Evolutionary conservation across 169 alveolate genomes (phyloP).

Genomic region (Plasmodium yoelii): DNA sequence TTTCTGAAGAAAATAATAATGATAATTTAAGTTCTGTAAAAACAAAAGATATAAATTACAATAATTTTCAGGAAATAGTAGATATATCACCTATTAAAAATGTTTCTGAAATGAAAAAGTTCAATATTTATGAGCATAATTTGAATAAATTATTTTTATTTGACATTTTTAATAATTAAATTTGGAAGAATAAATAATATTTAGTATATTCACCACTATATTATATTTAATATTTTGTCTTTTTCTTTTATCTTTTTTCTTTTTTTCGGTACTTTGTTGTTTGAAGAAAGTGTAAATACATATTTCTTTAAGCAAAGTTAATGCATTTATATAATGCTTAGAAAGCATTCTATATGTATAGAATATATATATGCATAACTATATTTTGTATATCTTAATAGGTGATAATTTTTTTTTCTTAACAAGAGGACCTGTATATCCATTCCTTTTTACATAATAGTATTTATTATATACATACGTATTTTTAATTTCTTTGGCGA

Average conservation of each 20-base stretch:
- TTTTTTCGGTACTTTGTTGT: slow-evolving; percentile 20
- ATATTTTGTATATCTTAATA: not conserved
- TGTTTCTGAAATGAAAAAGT: slow-evolving; percentile 61
- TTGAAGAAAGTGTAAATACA: slow-evolving; percentile 8
- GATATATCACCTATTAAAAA: slow-evolving; percentile 46
- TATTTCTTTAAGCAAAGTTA: slow-evolving; percentile 17
- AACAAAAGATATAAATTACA: slow-evolving; percentile 20
- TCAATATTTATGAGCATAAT: slow-evolving; percentile 73
- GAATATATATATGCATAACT: not conserved
- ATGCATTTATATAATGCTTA: slow-evolving; percentile 21
- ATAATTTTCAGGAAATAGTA: slow-evolving; percentile 42
- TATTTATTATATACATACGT: too few species aligned
- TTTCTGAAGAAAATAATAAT: slow-evolving; percentile 31
- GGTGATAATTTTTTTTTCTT: too few species aligned
- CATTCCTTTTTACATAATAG: too few species aligned
- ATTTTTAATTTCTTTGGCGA: too few species aligned
- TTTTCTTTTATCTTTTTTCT: not conserved
- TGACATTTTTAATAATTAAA: slow-evolving; percentile 47
- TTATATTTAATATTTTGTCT: not conserved
- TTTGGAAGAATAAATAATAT: not conserved
- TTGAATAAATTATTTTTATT: slow-evolving; percentile 52
- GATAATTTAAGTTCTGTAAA: slow-evolving; percentile 44
- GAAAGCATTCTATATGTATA: slow-evolving; percentile 13
- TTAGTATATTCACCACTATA: not conserved
- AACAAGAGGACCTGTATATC: too few species aligned